A percentile compares a stretch with the other conserved stretches of the same genome.
phyloP scores from a whole-genome alignment of 2,329 filamentous ascomycete genomes.

The Fonsecaea multimorphosa region DNA sequence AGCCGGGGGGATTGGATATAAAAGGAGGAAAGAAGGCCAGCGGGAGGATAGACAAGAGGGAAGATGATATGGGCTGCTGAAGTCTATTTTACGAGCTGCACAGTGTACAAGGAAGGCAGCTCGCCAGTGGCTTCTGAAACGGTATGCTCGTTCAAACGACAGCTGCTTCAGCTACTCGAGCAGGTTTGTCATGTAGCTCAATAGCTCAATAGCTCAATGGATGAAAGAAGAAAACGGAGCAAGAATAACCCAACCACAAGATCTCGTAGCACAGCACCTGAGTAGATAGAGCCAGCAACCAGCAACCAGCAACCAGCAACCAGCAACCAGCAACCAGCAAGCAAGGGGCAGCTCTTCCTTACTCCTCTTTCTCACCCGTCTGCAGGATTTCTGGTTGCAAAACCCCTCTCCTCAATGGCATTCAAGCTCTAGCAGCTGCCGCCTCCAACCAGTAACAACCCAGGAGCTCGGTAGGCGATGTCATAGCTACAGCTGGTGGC shows the following conservation, averaged over 20 bases:
- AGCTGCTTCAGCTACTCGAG: conserved; percentile 8
- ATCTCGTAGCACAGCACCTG: neutral
- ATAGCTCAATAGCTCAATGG: too few species aligned
- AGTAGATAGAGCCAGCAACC: neutral
- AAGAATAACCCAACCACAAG: conserved; percentile 19
- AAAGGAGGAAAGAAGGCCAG: conserved; percentile 10
- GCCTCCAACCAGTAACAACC: neutral
- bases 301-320: neutral
- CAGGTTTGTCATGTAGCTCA: conserved; percentile 5
- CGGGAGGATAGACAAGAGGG: neutral
- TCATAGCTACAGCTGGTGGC: conserved; percentile 12
- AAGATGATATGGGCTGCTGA: neutral
- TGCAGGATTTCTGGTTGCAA: neutral
- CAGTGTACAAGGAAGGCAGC: neutral
- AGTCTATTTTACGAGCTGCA: conserved; percentile 1
- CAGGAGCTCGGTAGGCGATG: conserved; percentile 8
- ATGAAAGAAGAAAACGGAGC: conserved; percentile 10
- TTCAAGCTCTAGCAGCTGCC: neutral
- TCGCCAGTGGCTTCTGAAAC: neutral
- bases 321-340: neutral
- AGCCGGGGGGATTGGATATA: conserved; percentile 4
- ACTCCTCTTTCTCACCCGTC: neutral
- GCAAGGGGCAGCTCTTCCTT: neutral
- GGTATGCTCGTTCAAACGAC: neutral
- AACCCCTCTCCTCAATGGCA: neutral